Evolutionary conservation across 1,284 basidiomycete species (phyloP).

Genomic region (Afroboletus lepidellus): DNA sequence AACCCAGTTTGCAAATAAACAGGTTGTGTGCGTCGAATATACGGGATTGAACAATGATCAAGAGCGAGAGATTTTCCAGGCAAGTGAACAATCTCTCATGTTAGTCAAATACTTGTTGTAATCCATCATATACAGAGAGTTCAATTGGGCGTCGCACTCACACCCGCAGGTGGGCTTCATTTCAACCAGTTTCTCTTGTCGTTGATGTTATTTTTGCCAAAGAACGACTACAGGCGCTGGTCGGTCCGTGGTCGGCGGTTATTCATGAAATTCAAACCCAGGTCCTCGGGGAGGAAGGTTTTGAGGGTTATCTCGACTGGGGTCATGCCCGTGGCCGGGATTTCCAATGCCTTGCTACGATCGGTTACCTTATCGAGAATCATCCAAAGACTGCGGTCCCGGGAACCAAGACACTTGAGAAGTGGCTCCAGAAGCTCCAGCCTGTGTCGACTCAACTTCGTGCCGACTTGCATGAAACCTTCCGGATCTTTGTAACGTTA

Average conservation of each 20-base stretch:
- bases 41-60: constrained; percentile 36
- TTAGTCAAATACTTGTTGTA: neutral
- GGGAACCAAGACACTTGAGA: constrained; percentile 38
- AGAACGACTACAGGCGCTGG: constrained; percentile 48
- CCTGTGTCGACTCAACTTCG: constrained; percentile 33
- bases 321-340: constrained; percentile 47
- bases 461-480: constrained; percentile 38
- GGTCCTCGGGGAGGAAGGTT: constrained; percentile 41
- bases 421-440: constrained; percentile 37
- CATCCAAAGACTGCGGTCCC: constrained; percentile 35
- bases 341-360: constrained; percentile 45
- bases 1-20: constrained; percentile 43
- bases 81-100: constrained; percentile 8
- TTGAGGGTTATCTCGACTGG: constrained; percentile 46
- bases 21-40: constrained; percentile 53
- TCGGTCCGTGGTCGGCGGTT: constrained; percentile 42
- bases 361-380: constrained; percentile 42
- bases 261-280: constrained; percentile 42
- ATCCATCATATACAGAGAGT: constrained; percentile 38
- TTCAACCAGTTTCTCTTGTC: neutral
- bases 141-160: constrained; percentile 37
- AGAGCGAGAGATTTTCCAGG: constrained; percentile 38
- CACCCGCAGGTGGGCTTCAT: constrained; percentile 42
- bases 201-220: constrained; percentile 4
- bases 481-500: constrained; percentile 42